Conservation (phyloP, 1,139 yeast genomes). For the Lodderomyces oxycetoniae region DNA sequence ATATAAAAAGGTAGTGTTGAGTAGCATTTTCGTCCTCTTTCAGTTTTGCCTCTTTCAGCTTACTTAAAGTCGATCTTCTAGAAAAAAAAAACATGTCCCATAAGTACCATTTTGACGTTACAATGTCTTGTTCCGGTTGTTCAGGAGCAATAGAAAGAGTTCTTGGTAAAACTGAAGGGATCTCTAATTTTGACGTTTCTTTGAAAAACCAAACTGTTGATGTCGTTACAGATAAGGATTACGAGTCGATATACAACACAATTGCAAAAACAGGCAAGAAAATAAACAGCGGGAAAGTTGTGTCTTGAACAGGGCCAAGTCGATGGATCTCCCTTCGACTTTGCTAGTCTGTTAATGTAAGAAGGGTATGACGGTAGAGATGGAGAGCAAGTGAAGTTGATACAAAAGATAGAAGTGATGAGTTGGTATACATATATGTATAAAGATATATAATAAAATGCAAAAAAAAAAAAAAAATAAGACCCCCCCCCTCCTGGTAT, state of each 20-base stretch:
- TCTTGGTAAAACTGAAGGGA: slow-evolving; percentile 68
- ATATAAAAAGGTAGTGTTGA: too few species aligned
- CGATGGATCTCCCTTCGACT: not conserved
- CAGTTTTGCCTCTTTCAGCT: too few species aligned
- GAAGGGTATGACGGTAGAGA: too few species aligned
- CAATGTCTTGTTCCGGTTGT: slow-evolving; percentile 85
- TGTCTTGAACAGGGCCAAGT: slow-evolving; percentile 13
- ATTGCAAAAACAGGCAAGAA: slow-evolving; percentile 91
- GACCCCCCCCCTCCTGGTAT: not conserved
- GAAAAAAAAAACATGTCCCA: slow-evolving; percentile 10
- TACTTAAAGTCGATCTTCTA: too few species aligned
- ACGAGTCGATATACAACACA: slow-evolving; percentile 72
- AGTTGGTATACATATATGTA: not conserved
- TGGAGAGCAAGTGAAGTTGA: not conserved
- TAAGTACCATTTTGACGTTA: slow-evolving; percentile 68
- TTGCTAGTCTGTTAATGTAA: slow-evolving; percentile 3
- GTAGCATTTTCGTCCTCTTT: too few species aligned
- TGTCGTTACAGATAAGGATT: slow-evolving; percentile 59
- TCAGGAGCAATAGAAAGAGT: slow-evolving; percentile 84
- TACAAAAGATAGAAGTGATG: not conserved
- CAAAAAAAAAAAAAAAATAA: not conserved
- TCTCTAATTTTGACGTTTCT: slow-evolving; percentile 65
- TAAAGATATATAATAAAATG: not conserved
- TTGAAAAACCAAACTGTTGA: slow-evolving; percentile 79
- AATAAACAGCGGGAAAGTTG: slow-evolving; percentile 58